A percentile compares a stretch with the other conserved stretches of the same genome.
These are phyloP conservation scores for Parascedosporium putredinis DNA, from an alignment of 2,329 filamentous ascomycete species.

Conservation along the genomic window DNA sequence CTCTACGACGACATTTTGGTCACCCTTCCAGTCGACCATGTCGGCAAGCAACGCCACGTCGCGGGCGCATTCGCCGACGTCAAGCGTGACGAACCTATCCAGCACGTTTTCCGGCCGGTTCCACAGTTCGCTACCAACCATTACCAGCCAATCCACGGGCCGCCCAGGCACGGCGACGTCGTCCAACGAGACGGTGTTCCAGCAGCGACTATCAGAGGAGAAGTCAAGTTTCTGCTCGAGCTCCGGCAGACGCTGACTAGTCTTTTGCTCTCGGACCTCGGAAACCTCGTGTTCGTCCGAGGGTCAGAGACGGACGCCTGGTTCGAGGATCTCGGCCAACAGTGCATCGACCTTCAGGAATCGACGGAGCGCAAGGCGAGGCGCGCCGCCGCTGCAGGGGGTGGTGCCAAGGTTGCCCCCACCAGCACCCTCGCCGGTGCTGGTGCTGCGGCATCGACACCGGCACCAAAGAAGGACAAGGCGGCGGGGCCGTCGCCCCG, in stretches of 20 bases:
- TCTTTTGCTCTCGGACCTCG: conserved; percentile 79
- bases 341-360: conserved; percentile 54
- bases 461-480: conserved; percentile 27
- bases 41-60: conserved; percentile 52
- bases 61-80: conserved; percentile 50
- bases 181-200: conserved; percentile 55
- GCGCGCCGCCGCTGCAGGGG: conserved; percentile 15
- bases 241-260: conserved; percentile 73
- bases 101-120: conserved; percentile 35
- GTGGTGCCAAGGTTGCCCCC: too few relatives aligned
- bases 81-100: conserved; percentile 48
- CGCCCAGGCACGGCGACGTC: conserved; percentile 58
- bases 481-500: conserved; percentile 27
- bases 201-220: conserved; percentile 52
- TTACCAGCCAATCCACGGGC: conserved; percentile 35
- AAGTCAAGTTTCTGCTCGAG: conserved; percentile 70
- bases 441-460: conserved; percentile 18
- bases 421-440: background rate
- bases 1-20: conserved; percentile 77
- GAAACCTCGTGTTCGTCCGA: conserved; percentile 72
- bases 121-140: conserved; percentile 31
- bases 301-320: conserved; percentile 90
- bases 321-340: conserved; percentile 60
- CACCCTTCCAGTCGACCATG: conserved; percentile 63
- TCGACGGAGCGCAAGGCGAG: conserved; percentile 38